Base-by-base conservation (phyloP, 768 basidiomycete genomes). In the Agaricus blazei region DNA sequence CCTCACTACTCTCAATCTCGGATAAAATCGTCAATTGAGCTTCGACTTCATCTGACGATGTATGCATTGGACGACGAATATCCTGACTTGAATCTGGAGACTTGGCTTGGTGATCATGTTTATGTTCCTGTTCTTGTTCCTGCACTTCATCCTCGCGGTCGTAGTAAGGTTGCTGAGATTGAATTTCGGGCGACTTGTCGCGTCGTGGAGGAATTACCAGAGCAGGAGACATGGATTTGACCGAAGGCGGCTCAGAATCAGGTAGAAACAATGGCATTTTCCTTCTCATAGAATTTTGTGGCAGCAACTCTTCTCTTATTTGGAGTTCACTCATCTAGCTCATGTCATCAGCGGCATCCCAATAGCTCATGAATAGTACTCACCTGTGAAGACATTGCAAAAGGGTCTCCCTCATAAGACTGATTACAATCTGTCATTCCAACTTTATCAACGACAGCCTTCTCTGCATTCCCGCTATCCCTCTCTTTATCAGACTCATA, bases 241-340 rank as follows among this genome's bases (percentile, higher is more conserved):
- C 19, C 8, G 37, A 47, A 26, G 27, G 26, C 8, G 36, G 14
- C 14, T 45, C 27, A 3, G 40, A 48, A 23, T 48, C 47, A 3
- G 54, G 54, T 6, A 55, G n/a, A 40, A 55, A 55, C 8, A 55
- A 40, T 4, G 54, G 54, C 6, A 41, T 7, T 6, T 41, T 48
- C 3, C 4, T 12, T 23, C 11, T 29, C 24, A 11, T 9, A 9
- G 14, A 27, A 15, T 15, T 4, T 15, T 6, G 46, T 19, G 46
- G 8, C 28, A 29, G 27, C 8, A 28, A 2, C n/a, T n/a, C 46
- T 31, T 29, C 31, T 27, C 3, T 6, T 26, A 15, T 14, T 3
- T 36, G 31, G 40, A 15, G 40, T 14, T 34, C 7, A 4, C 38
- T 42, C 3, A 6, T 34, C 49, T 14, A 11, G 3, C 11, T 34